Base-by-base conservation (phyloP, 225 moss, liverwort and hornwort genomes). In the Lunularia cruciata region DNA sequence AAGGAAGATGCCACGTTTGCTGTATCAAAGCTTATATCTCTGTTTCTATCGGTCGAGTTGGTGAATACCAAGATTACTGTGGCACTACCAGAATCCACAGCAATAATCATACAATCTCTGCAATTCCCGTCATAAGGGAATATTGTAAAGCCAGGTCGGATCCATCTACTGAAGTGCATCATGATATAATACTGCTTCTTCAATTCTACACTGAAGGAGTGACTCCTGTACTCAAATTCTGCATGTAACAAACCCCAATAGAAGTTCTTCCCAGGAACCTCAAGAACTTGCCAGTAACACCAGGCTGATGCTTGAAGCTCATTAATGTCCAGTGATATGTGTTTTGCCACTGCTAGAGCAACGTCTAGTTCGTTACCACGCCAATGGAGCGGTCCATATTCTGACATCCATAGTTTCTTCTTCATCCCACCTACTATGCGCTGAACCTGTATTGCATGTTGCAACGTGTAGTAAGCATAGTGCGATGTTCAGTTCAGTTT, bases 321-420 rank as follows among this genome's bases (percentile, higher is more conserved):
- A 8, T 98, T 98, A 12, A 98, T 60, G 77, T 98, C 98, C 15
- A 98, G 80, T 4, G 81, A 86, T 73, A 98, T 88, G 72, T 98
- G 98, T 45, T 72, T 75, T 0, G 86, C 93, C 34, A 98, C 89
- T 8, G 61, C 84, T 10, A 98, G 75, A 0, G 93, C 98, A 36
- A 75, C 81, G 3, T 93, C 91, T 33, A 84, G 23, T 52, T 93
- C 93, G 19, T 86, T 79, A 2, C 98, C 93, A 47, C 72, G 72
- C 82, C 84, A 88, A 67, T 89, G 88, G 2, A 93, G 78, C 0
- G 98, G 98, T 20, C 98, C 98, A 42, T 98, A 98, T 19, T 98
- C 98, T 8, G 93, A 98, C 92, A 98, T 93, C 98, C 98, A 98
- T 46, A 98, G 65, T 62, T 88, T 98, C 83, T 98, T 98, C n/a